Conservation (phyloP, 768 basidiomycete genomes). For the Pulveroboletus sp. region DNA sequence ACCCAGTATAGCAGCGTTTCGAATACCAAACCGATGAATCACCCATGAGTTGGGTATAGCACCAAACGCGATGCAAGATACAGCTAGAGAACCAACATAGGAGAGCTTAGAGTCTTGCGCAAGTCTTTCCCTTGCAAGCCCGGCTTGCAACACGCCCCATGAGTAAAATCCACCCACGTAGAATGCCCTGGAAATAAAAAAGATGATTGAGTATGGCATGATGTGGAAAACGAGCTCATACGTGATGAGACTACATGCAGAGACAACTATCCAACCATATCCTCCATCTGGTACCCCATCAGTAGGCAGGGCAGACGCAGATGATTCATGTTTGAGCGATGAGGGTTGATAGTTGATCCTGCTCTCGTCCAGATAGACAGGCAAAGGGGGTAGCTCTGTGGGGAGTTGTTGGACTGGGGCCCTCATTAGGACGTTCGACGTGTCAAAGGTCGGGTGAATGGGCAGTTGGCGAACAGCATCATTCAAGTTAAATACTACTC, state of each 20-base stretch:
- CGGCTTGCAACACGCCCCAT: constrained; percentile 31
- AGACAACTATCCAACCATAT: constrained; percentile 32
- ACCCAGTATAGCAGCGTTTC: constrained; percentile 25
- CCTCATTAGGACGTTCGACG: neutral
- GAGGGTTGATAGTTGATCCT: neutral
- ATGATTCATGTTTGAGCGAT: neutral
- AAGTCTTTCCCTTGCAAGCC: constrained; percentile 24
- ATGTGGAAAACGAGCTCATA: constrained; percentile 5
- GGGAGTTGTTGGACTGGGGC: neutral
- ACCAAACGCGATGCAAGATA: constrained; percentile 27
- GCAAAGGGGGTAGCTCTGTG: neutral
- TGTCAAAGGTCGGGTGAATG: neutral
- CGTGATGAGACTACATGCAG: constrained; percentile 26
- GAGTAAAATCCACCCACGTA: constrained; percentile 25
- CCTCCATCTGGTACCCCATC: constrained; percentile 27
- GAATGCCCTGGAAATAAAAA: constrained; percentile 19
- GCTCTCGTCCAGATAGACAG: neutral
- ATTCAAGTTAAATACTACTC: neutral
- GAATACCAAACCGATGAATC: constrained; percentile 29
- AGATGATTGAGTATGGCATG: neutral
- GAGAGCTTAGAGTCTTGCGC: constrained; percentile 24
- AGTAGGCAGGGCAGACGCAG: neutral
- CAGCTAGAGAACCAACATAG: constrained; percentile 31
- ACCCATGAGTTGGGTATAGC: constrained; percentile 28
- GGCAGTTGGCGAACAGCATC: neutral